These are phyloP conservation scores for Orbilia javanica DNA, from an alignment of 2,329 filamentous ascomycete species.

Conservation along the genomic window DNA sequence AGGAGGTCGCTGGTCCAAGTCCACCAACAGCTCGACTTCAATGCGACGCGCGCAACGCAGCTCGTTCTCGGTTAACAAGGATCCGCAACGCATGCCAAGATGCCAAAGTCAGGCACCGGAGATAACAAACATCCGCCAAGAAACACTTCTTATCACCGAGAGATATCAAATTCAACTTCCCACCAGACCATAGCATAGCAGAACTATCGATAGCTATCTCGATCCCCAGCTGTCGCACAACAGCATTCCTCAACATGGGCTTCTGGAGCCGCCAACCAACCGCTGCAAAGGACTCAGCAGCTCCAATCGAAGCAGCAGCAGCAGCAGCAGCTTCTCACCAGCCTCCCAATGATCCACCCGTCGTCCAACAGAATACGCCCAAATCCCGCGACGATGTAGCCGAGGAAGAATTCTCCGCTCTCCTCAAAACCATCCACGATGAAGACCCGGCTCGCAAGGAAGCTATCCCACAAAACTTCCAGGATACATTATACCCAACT, in stretches of 20 bases:
- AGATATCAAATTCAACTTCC: constrained; percentile 6
- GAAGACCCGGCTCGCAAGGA: constrained; percentile 14
- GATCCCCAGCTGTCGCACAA: constrained; percentile 5
- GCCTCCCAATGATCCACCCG: not conserved
- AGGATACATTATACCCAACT: constrained; percentile 79
- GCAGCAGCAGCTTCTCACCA: not conserved
- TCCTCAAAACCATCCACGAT: constrained; percentile 58
- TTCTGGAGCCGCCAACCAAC: constrained; percentile 51
- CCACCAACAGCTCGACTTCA: constrained; percentile 10
- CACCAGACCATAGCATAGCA: not conserved
- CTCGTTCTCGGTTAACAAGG: constrained; percentile 19
- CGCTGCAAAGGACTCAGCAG: constrained; percentile 39
- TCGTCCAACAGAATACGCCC: not conserved
- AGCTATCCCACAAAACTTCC: constrained; percentile 66
- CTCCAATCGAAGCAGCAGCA: constrained; percentile 41
- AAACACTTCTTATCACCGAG: constrained; percentile 25
- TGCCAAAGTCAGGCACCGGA: constrained; percentile 29
- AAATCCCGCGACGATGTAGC: constrained; percentile 60
- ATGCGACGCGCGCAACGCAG: constrained; percentile 31
- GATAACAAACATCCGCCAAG: not conserved
- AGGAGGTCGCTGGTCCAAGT: not conserved
- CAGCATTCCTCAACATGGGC: constrained; percentile 35
- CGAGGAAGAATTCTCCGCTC: constrained; percentile 60
- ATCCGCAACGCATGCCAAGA: constrained; percentile 32
- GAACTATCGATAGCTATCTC: not conserved